Evolutionary conservation across 2,329 filamentous ascomycete genomes (phyloP).

Genomic region (Fusarium papillatum): DNA sequence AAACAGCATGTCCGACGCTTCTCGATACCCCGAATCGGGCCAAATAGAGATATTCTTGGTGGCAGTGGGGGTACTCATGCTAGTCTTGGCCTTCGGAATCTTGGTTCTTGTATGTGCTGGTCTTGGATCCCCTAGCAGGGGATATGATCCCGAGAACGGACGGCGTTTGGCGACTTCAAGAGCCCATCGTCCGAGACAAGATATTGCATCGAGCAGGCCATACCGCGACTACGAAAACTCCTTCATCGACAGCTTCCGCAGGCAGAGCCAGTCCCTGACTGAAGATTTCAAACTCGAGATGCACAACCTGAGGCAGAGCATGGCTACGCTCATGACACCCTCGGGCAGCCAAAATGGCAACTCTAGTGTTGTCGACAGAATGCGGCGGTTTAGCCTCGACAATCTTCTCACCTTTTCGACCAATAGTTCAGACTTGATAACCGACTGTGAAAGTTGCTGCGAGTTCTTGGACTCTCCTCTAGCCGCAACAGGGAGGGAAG

Average conservation of each 20-base stretch:
- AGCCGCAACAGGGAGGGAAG: constrained; percentile 40
- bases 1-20: constrained; percentile 41
- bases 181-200: constrained; percentile 18
- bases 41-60: constrained; percentile 51
- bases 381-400: constrained; percentile 35
- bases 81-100: constrained; percentile 49
- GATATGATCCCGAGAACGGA: constrained; percentile 31
- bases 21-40: constrained; percentile 43
- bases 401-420: constrained; percentile 27
- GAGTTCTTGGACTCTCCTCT: constrained; percentile 36
- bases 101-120: constrained; percentile 47
- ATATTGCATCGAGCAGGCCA: constrained; percentile 11
- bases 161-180: constrained; percentile 36
- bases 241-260: constrained; percentile 43
- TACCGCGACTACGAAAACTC: constrained; percentile 35
- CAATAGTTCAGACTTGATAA: constrained; percentile 26
- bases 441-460: constrained; percentile 34
- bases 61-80: constrained; percentile 48
- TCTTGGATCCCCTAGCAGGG: constrained; percentile 27
- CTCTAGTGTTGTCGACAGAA: background rate
- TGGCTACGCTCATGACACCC: constrained; percentile 22
- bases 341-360: constrained; percentile 11
- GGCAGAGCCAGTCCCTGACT: constrained; percentile 42
- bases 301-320: constrained; percentile 34
- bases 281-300: constrained; percentile 43